Evolutionary conservation across 768 basidiomycete species (phyloP).

Genomic region (Russula sp.): DNA sequence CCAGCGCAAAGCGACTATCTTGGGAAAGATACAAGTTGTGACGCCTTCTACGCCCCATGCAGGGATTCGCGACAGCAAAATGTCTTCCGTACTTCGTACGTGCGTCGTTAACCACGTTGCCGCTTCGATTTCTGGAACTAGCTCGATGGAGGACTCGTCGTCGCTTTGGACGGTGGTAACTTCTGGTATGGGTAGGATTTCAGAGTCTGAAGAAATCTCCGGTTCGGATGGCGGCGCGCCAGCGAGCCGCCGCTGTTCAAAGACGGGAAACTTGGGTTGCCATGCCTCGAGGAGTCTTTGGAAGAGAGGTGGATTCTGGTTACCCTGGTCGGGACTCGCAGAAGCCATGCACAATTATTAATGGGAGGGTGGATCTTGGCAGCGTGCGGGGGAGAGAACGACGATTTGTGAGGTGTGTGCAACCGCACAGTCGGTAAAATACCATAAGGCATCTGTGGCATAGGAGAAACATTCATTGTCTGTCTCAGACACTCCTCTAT

Average conservation of each 20-base stretch:
- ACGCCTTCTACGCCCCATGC: constrained; percentile 2
- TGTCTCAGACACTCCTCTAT: not conserved
- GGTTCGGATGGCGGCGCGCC: constrained; percentile 2
- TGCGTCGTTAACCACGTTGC: not conserved
- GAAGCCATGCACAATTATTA: constrained; percentile 2
- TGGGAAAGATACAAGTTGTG: constrained; percentile 11
- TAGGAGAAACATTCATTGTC: not conserved
- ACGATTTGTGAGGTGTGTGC: not conserved
- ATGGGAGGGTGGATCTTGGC: not conserved
- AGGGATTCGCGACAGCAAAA: constrained; percentile 8
- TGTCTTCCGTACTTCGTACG: not conserved
- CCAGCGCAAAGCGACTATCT: not conserved
- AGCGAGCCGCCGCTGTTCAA: not conserved
- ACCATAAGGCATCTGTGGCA: not conserved
- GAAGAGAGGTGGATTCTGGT: not conserved
- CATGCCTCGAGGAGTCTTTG: not conserved
- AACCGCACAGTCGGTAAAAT: not conserved
- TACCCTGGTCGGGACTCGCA: not conserved
- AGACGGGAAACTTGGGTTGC: not conserved
- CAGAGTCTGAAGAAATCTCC: not conserved
- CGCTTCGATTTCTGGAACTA: not conserved
- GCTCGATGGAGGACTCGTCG: not conserved
- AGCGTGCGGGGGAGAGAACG: not conserved
- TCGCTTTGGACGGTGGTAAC: not conserved
- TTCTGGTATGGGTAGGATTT: not conserved